Evolutionary conservation across 495 filamentous ascomycete species (phyloP).

Genomic region (Poronia punctata): DNA sequence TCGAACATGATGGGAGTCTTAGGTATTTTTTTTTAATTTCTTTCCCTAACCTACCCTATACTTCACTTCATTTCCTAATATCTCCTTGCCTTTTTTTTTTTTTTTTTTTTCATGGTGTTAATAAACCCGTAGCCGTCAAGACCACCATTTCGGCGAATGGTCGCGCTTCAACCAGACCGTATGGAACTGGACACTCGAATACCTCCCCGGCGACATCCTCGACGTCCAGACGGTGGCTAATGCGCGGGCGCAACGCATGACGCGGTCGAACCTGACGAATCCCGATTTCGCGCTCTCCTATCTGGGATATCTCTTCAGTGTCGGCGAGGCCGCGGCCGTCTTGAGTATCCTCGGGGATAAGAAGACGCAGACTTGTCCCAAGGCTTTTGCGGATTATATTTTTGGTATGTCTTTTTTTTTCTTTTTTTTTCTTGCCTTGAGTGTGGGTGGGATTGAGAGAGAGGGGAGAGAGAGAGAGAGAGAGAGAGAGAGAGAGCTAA

Average conservation of each 20-base stretch:
- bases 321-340: constrained; percentile 42
- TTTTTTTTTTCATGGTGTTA: too few species aligned
- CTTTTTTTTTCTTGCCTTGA: not conserved
- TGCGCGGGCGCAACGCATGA: constrained; percentile 36
- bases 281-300: constrained; percentile 31
- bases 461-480: too few species aligned
- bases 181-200: constrained; percentile 38
- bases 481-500: too few species aligned
- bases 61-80: not conserved
- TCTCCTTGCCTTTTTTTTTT: not conserved
- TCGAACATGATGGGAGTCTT: constrained; percentile 48
- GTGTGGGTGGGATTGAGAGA: too few species aligned
- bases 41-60: not conserved
- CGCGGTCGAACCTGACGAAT: constrained; percentile 39
- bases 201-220: constrained; percentile 34
- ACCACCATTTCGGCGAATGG: constrained; percentile 37
- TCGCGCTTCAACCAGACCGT: constrained; percentile 39
- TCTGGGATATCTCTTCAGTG: constrained; percentile 30
- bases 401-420: constrained; percentile 32
- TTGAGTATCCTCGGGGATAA: constrained; percentile 39
- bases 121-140: constrained; percentile 28
- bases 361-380: constrained; percentile 26
- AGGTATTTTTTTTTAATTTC: constrained; percentile 33
- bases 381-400: constrained; percentile 36
- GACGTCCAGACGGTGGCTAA: constrained; percentile 36